Evolutionary conservation across 2,329 filamentous ascomycete species (phyloP), one percentile per base, ranked within the genome.

Genomic region (Orbilia javanica): DNA sequence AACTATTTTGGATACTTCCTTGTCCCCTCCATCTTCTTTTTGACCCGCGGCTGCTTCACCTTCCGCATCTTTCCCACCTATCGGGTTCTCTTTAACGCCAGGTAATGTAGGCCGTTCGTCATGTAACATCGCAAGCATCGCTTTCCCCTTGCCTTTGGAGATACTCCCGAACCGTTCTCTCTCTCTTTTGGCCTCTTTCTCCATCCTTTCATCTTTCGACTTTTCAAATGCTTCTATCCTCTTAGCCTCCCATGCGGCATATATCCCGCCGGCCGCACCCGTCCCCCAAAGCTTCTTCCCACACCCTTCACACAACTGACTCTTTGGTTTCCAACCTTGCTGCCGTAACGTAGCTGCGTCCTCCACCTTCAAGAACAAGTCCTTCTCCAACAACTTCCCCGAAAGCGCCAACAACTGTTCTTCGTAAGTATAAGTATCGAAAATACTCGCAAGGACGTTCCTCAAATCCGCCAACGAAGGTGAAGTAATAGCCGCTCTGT

Each of bases 371-470:
- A 92, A 89, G 82, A 98, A 99, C 4, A 97, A 87, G 82, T 96
- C 96, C 80, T 93, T 91, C 79, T 97, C 94, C 0, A 99, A 87
- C 70, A 99, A 90, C 3, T 91, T 88, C 83, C 95, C 97, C 0
- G 96, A 93, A 2, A 99, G 88, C 1, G 89, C 88, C 20, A 99
- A 88, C 15, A 99, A 92, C 0, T 92, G 94, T 83, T 95, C 93
- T 84, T 99, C 96, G 83, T 98, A 97, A 0, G 94, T 91, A 83
- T 99, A 99, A 0, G 96, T 95, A 0, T 95, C 90, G 85, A 99
- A 98, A 69, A 99, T 95, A 11, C 94, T 96, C 0, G 90, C 87
- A 1, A 99, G 88, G 0, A 98, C 94, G 5, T 89, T 89, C 52
- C 96, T 91, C 2, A 99, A 88, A 83, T 98, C 94, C 0, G 93